Percentiles rank a stretch among this genome's conserved stretches.
phyloP scores from a whole-genome alignment of 2,329 filamentous ascomycete species.

The Fusarium floridanum region DNA sequence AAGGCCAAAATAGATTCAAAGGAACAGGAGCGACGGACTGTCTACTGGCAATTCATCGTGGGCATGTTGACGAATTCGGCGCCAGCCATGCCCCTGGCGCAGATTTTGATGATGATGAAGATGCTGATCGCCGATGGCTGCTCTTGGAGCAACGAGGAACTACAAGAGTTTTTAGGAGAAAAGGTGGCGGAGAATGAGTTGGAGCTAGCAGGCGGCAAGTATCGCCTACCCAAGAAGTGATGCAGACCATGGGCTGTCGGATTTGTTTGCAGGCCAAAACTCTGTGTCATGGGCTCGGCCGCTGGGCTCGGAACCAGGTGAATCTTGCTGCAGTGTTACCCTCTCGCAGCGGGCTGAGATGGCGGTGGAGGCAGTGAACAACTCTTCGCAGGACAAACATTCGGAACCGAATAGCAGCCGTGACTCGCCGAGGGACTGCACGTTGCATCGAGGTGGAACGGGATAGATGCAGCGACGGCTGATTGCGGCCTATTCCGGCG shows the following conservation, averaged over 20 bases:
- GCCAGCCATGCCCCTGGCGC: constrained; percentile 79
- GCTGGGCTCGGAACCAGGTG: constrained; percentile 15
- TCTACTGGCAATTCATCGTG: constrained; percentile 93
- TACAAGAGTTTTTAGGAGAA: constrained; percentile 81
- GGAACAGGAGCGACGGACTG: constrained; percentile 68
- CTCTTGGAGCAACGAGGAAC: constrained; percentile 88
- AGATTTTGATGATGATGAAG: constrained; percentile 95
- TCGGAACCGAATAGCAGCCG: constrained; percentile 9
- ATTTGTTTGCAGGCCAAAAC: constrained; percentile 11
- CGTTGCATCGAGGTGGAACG: constrained; percentile 9
- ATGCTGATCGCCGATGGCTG: constrained; percentile 92
- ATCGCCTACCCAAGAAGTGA: constrained; percentile 73
- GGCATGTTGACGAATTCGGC: constrained; percentile 96
- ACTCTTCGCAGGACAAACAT: constrained; percentile 23
- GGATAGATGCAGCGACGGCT: constrained; percentile 9
- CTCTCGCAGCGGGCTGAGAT: constrained; percentile 12
- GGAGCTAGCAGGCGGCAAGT: constrained; percentile 78
- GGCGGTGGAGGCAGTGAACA: constrained; percentile 16
- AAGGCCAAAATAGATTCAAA: constrained; percentile 73
- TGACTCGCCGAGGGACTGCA: constrained; percentile 11
- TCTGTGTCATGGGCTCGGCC: constrained; percentile 8
- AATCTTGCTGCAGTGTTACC: constrained; percentile 34
- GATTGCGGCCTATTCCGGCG: constrained; percentile 2
- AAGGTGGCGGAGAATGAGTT: constrained; percentile 81
- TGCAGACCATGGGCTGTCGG: constrained; percentile 8